These are phyloP conservation scores for Paralagenidium karlingii DNA, from an alignment of 352 stramenopile species.

Conservation along the genomic window DNA sequence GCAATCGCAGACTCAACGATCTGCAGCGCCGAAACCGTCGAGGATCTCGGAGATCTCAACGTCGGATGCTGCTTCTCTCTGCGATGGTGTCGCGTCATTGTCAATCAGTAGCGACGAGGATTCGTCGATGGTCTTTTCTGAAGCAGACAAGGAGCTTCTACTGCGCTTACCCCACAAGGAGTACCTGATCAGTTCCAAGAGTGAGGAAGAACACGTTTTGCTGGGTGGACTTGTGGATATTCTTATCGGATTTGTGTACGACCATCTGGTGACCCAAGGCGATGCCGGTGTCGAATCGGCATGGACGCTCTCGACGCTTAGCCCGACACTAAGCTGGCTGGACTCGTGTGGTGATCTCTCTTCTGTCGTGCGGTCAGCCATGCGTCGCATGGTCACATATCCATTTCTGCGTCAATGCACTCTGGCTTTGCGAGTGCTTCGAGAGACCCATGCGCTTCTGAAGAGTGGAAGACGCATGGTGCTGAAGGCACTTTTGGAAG, in stretches of 20 bases:
- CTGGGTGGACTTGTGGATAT: conserved; percentile 88
- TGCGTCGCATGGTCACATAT: conserved; percentile 91
- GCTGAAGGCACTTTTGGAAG: conserved; percentile 80
- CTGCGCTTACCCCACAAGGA: conserved; percentile 61
- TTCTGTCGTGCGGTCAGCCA: conserved; percentile 45
- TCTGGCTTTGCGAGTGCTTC: conserved; percentile 64
- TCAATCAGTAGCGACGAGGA: background rate
- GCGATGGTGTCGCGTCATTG: background rate
- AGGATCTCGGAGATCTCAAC: conserved; percentile 1
- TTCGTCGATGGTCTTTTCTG: conserved; percentile 2
- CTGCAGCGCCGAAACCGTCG: background rate
- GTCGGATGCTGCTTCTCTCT: background rate
- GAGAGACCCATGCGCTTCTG: conserved; percentile 81
- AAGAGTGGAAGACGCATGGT: conserved; percentile 78
- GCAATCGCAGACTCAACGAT: conserved; percentile 5
- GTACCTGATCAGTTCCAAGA: conserved; percentile 47
- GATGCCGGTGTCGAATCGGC: conserved; percentile 94
- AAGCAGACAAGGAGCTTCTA: conserved; percentile 66
- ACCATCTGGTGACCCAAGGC: conserved; percentile 90
- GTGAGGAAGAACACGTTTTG: conserved; percentile 39
- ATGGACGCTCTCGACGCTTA: conserved; percentile 95
- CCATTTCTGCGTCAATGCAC: conserved; percentile 91
- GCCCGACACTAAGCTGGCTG: conserved; percentile 90
- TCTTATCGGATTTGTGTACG: conserved; percentile 93
- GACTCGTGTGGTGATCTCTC: conserved; percentile 56